Percentiles rank a stretch among this genome's conserved stretches.
Evolutionary conservation across 768 basidiomycete genomes (phyloP).

Genomic region (Panus rudis): DNA sequence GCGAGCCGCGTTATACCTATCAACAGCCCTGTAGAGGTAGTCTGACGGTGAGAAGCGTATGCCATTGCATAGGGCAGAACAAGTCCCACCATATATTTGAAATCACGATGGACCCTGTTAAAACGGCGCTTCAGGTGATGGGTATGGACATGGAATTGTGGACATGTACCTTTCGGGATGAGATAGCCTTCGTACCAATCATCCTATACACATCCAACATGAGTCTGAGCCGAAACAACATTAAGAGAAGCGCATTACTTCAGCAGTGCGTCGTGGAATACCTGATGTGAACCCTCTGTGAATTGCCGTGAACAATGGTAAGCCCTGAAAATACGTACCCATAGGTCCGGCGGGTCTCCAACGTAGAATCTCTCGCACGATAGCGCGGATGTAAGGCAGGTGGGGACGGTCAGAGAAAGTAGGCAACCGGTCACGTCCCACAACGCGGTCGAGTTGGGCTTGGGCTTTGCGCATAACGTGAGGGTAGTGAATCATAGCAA

Average conservation of each 20-base stretch:
- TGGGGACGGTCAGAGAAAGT: slow-evolving; percentile 11
- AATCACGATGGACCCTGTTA: slow-evolving; percentile 12
- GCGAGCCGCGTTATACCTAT: not conserved
- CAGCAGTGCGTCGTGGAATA: slow-evolving; percentile 12
- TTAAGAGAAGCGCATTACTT: slow-evolving; percentile 1
- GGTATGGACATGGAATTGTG: not conserved
- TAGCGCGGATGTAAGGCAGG: slow-evolving; percentile 17
- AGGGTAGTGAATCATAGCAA: slow-evolving; percentile 18
- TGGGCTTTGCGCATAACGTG: slow-evolving; percentile 14
- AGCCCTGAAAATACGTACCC: too few relatives aligned
- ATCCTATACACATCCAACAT: slow-evolving; percentile 1
- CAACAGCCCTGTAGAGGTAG: not conserved
- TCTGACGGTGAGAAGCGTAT: not conserved
- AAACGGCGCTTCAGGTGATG: not conserved
- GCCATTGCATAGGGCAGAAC: not conserved
- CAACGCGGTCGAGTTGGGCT: slow-evolving; percentile 16
- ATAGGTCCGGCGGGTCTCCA: slow-evolving; percentile 12
- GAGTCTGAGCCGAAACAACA: too few relatives aligned
- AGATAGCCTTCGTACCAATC: slow-evolving; percentile 9
- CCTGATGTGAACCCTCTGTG: too few relatives aligned
- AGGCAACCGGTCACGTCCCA: slow-evolving; percentile 13
- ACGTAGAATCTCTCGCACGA: slow-evolving; percentile 16
- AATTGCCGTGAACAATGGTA: too few relatives aligned
- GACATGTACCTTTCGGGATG: slow-evolving; percentile 3
- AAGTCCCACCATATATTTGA: slow-evolving; percentile 1